Conservation (phyloP, 208 protist genomes). For the Acanthamoeba royreba region DNA sequence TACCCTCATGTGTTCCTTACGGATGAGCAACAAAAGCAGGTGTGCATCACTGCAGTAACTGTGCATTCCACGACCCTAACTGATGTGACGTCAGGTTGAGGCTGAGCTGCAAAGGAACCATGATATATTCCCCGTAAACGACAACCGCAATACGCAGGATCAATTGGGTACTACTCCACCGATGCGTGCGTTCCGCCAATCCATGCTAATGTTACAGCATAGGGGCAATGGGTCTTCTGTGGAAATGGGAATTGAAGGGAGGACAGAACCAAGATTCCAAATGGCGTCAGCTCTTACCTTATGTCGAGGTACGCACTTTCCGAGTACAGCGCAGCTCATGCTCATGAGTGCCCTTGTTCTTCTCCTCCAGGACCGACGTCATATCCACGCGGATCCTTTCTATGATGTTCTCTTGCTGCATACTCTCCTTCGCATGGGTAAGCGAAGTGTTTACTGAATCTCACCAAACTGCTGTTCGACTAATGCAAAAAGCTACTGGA, state of each 20-base stretch:
- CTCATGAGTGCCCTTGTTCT: neutral
- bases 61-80: no score
- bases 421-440: neutral
- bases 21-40: neutral
- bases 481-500: neutral
- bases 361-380: neutral
- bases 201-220: neutral
- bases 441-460: neutral
- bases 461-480: neutral
- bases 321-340: neutral
- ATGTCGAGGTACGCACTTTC: neutral
- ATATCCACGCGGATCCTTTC: neutral
- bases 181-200: neutral
- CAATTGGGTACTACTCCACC: neutral
- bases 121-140: neutral
- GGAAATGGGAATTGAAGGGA: slow-evolving; percentile 13
- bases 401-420: slow-evolving; percentile 5
- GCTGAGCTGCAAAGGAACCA: neutral
- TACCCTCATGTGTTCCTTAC: slow-evolving; percentile 5
- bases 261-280: neutral
- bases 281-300: neutral
- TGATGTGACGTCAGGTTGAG: neutral
- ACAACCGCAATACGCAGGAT: slow-evolving; percentile 18
- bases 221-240: neutral
- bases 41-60: neutral